Conservation (phyloP, 495 filamentous ascomycete species). For the Penicillium riverlandense region DNA sequence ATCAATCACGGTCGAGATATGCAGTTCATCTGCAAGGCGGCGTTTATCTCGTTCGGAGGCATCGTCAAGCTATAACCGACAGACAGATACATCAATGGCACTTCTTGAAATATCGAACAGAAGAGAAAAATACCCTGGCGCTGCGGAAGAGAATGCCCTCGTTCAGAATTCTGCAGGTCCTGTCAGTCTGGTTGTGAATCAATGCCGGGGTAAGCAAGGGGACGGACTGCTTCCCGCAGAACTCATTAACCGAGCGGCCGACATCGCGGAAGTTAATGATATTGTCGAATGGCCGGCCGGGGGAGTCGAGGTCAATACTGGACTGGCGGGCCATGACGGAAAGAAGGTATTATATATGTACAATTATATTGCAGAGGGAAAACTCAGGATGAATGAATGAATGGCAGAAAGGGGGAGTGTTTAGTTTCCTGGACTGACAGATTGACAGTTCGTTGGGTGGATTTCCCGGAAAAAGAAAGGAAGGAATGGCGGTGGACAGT, state of each 20-base stretch:
- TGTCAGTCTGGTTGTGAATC: slow-evolving; percentile 1
- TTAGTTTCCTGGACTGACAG: no score
- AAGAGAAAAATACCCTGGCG: slow-evolving; percentile 48
- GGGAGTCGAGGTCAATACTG: slow-evolving; percentile 35
- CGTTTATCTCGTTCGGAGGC: slow-evolving; percentile 58
- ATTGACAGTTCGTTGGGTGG: neutral
- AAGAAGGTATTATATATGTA: neutral
- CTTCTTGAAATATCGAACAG: neutral
- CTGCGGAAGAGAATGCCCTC: slow-evolving; percentile 69
- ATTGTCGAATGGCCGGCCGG: slow-evolving; percentile 48
- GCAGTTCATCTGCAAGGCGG: slow-evolving; percentile 52
- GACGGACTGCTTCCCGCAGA: slow-evolving; percentile 45
- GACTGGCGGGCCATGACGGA: slow-evolving; percentile 20
- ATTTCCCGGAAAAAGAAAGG: neutral
- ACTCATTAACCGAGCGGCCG: slow-evolving; percentile 61
- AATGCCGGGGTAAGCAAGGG: neutral
- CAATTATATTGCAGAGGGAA: neutral
- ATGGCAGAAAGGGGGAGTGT: no score
- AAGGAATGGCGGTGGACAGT: neutral
- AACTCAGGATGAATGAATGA: neutral
- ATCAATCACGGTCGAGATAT: slow-evolving; percentile 67
- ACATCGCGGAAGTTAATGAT: slow-evolving; percentile 85
- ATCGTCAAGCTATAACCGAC: slow-evolving; percentile 46
- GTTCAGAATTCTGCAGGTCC: slow-evolving; percentile 45
- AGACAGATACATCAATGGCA: neutral